These are phyloP conservation scores for Penicillium chermesinum DNA, from an alignment of 495 filamentous ascomycete genomes.

Conservation along the genomic window DNA sequence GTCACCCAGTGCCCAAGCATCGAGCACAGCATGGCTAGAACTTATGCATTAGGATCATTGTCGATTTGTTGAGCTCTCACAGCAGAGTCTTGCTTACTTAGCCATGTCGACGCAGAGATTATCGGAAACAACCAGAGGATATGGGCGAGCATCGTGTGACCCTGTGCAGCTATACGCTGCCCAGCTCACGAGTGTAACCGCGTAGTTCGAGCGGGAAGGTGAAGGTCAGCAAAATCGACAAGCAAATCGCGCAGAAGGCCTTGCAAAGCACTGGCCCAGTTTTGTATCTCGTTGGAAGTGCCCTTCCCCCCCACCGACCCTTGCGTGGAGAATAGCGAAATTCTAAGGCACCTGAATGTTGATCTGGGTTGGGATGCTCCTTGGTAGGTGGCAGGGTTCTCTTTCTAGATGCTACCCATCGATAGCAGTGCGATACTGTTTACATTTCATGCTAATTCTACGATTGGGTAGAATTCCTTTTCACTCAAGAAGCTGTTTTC, in stretches of 20 bases:
- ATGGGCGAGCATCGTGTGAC: slow-evolving; percentile 1
- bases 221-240: not conserved
- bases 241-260: not conserved
- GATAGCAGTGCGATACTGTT: too few relatives aligned
- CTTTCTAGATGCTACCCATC: too few relatives aligned
- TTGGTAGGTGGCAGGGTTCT: not conserved
- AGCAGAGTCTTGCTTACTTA: slow-evolving; percentile 2
- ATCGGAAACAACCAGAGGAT: slow-evolving; percentile 9
- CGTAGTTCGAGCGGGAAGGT: not conserved
- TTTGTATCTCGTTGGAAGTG: not conserved
- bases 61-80: not conserved
- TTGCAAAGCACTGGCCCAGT: too few relatives aligned
- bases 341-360: not conserved
- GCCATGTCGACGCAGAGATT: slow-evolving; percentile 10
- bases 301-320: not conserved
- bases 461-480: too few relatives aligned
- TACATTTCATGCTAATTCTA: too few relatives aligned
- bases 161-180: slow-evolving; percentile 2
- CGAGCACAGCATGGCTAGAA: slow-evolving; percentile 12
- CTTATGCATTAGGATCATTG: not conserved
- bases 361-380: not conserved
- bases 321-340: not conserved
- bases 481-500: too few relatives aligned
- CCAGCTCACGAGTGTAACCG: slow-evolving; percentile 1
- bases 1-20: slow-evolving; percentile 18